These are phyloP conservation scores for Corylus americana DNA, from an alignment of 306 rosid genomes.

Conservation along the genomic window DNA sequence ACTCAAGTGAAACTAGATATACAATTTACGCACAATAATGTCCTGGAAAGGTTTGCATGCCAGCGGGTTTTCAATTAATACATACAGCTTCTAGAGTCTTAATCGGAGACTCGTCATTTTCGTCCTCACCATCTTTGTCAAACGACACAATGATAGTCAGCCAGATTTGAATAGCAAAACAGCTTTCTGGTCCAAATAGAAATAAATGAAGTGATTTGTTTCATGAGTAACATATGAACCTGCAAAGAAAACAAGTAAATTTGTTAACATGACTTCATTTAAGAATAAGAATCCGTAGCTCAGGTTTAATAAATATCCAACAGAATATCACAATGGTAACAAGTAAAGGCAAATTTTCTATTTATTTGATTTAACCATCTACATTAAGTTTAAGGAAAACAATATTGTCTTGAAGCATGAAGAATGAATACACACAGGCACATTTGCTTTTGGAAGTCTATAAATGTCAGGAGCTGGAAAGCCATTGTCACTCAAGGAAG, in stretches of 20 bases:
- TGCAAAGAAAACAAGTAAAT: slow-evolving; percentile 32
- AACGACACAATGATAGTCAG: slow-evolving; percentile 38
- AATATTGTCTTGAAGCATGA: neutral
- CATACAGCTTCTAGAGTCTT: slow-evolving; percentile 58
- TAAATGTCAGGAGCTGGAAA: slow-evolving; percentile 2
- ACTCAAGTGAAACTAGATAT: slow-evolving; percentile 46
- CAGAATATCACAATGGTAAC: slow-evolving; percentile 14
- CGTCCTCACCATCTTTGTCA: slow-evolving; percentile 27
- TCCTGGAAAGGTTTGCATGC: slow-evolving; percentile 45
- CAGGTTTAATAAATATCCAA: slow-evolving; percentile 4
- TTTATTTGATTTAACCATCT: slow-evolving; percentile 6
- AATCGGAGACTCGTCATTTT: slow-evolving; percentile 38
- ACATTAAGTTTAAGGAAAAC: neutral
- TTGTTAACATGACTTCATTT: slow-evolving; percentile 15
- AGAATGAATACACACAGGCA: neutral
- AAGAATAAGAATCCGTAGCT: slow-evolving; percentile 4
- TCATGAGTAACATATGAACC: slow-evolving; percentile 99
- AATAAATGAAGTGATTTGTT: slow-evolving; percentile 96
- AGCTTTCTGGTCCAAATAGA: slow-evolving; percentile 98
- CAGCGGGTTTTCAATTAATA: slow-evolving; percentile 42
- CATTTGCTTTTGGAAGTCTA: slow-evolving; percentile 16
- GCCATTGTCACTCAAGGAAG: neutral
- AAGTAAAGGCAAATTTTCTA: slow-evolving; percentile 21
- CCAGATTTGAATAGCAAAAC: slow-evolving; percentile 92
- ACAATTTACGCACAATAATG: slow-evolving; percentile 57